A percentile compares a stretch with the other conserved stretches of the same genome.
Conservation (phyloP, 371 early-diverging fungal species). For the Mortierella sp. region DNA sequence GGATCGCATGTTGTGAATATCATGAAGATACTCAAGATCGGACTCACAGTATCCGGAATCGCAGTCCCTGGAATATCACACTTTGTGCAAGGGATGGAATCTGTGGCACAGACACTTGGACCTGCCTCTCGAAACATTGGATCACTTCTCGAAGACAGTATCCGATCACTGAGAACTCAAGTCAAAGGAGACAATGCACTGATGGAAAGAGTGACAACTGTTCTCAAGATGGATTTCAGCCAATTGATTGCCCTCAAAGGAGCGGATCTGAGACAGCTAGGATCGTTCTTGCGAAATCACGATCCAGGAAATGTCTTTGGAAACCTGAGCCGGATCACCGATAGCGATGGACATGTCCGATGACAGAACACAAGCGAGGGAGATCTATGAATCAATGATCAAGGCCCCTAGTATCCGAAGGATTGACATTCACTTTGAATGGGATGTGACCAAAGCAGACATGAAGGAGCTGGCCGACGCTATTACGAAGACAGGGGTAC, state of each 20-base stretch:
- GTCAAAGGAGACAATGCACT: too few relatives aligned
- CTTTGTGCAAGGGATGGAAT: constrained; percentile 3
- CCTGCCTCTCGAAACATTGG: constrained; percentile 1
- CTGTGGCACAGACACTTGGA: constrained; percentile 1
- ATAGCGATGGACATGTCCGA: constrained; percentile 13
- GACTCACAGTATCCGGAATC: constrained; percentile 3
- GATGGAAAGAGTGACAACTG: background rate
- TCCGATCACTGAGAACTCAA: constrained; percentile 6
- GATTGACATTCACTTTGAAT: background rate
- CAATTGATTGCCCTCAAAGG: constrained; percentile 16
- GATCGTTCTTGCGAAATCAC: constrained; percentile 1
- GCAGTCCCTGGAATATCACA: constrained; percentile 8
- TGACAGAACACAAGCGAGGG: constrained; percentile 1
- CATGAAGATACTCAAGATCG: constrained; percentile 16
- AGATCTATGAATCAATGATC: constrained; percentile 1
- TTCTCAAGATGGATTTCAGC: background rate
- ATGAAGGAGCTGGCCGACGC: background rate
- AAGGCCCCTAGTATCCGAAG: constrained; percentile 1
- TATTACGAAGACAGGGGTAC: too few relatives aligned
- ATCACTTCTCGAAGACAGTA: constrained; percentile 15
- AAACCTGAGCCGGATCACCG: constrained; percentile 13
- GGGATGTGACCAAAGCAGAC: background rate
- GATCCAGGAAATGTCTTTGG: constrained; percentile 10
- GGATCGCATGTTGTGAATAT: constrained; percentile 11
- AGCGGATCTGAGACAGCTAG: constrained; percentile 11